Evolutionary conservation across 2,329 filamentous ascomycete species (phyloP), one percentile per base, ranked within the genome.

Genomic region (Blastomyces parvus): DNA sequence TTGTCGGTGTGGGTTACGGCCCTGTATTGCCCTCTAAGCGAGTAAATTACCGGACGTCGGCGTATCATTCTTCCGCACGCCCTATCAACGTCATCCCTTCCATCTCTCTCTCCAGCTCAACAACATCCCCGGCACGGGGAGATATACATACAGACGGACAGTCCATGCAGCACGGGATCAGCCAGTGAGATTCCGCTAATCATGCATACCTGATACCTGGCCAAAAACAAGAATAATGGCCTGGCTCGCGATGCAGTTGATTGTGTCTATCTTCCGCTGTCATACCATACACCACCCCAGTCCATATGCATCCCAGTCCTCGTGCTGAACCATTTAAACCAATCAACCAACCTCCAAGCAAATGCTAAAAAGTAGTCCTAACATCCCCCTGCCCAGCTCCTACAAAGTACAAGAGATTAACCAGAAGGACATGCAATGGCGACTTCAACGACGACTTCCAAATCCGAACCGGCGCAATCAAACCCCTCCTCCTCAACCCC

Each of bases 21-120:
- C n/a, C 55, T 36, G 55, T 58, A 58, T 40, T 58, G 33, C 55
- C 55, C 33, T 36, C 68, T 73, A 76, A 76, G 74, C 74, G 74
- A 76, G 73, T 62, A 46, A 36, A 46, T 46, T 59, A 48, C 57
- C 40, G 57, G 57, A 59, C 2, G 11, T 1, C 59, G 59, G 59
- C 0, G 5, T 9, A 53, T 52, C 7, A 2, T 61, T 61, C n/a
- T 25, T 61, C 59, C 59, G n/a, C n/a, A 1, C 9, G 7, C 30
- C 46, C 22, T 55, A 38, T 3, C 25, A 30, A 27, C 46, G 46
- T 22, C n/a, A 22, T 22, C 46, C 22, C 13, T 13, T 40, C 9
- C 22, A n/a, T 4, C 17, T 17, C 42, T 8, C 22, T 25, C 38
- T 40, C 9, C 22, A n/a, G 19, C 17, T 17, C 42, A n/a, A 44